phyloP scores from a whole-genome alignment of 2,329 filamentous ascomycete genomes.

The Ceratocystis eucalypticola region DNA sequence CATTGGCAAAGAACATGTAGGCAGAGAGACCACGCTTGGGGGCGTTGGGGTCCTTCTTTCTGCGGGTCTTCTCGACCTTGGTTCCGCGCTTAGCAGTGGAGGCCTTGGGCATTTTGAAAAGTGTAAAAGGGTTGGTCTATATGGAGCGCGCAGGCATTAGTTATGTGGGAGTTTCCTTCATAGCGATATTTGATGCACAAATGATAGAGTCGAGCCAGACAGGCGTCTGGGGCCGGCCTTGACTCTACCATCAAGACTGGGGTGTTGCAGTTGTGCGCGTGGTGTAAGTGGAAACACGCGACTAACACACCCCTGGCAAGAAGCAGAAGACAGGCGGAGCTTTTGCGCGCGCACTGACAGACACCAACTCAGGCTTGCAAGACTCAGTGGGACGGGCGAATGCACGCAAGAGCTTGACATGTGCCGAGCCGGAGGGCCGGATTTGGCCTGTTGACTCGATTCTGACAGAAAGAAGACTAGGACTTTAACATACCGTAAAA shows the following conservation, averaged over 20 bases:
- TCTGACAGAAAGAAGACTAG: too few species aligned
- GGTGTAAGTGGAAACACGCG: not conserved
- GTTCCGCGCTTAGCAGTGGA: slow-evolving; percentile 37
- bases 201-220: too few species aligned
- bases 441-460: too few species aligned
- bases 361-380: too few species aligned
- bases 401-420: too few species aligned
- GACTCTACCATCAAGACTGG: not conserved
- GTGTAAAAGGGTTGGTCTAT: not conserved
- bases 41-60: slow-evolving; percentile 78
- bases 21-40: slow-evolving; percentile 98
- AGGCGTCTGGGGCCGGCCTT: too few species aligned
- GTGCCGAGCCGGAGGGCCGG: too few species aligned
- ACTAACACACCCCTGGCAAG: not conserved
- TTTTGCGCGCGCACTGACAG: too few species aligned
- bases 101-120: slow-evolving; percentile 45
- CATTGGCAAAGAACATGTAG: slow-evolving; percentile 99
- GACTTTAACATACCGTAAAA: not conserved
- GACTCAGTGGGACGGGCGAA: too few species aligned
- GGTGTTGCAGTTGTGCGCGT: not conserved
- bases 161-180: too few species aligned
- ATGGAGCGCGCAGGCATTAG: too few species aligned
- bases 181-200: too few species aligned
- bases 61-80: slow-evolving; percentile 43
- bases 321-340: not conserved